A percentile compares a stretch with the other conserved stretches of the same genome.
Conservation (phyloP, 768 basidiomycete genomes). For the Lyophyllum shimeji region DNA sequence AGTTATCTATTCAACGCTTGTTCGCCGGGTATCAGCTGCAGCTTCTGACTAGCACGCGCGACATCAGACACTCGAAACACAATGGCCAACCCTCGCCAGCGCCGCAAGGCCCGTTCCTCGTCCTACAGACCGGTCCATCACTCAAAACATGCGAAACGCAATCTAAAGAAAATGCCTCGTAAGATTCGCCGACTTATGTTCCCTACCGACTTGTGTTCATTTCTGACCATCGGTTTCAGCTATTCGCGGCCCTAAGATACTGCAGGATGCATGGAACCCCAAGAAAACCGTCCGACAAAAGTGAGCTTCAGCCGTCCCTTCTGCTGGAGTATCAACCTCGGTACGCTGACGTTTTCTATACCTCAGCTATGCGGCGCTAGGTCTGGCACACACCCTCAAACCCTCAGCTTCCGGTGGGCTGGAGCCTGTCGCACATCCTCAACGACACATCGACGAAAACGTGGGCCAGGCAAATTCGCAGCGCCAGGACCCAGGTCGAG, state of each 20-base stretch:
- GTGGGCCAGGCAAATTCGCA: constrained; percentile 15
- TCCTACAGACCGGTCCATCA: constrained; percentile 73
- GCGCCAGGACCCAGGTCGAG: constrained; percentile 17
- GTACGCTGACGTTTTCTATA: neutral
- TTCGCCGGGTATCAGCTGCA: neutral
- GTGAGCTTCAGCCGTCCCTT: constrained; percentile 42
- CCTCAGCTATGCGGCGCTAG: constrained; percentile 71
- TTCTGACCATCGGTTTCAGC: constrained; percentile 38
- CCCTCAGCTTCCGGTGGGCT: constrained; percentile 69
- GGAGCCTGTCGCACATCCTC: constrained; percentile 39
- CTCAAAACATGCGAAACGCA: constrained; percentile 70
- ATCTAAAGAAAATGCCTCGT: constrained; percentile 79
- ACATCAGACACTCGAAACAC: constrained; percentile 4
- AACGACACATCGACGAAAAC: constrained; percentile 7
- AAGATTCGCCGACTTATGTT: no score
- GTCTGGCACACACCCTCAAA: constrained; percentile 68
- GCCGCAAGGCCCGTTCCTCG: constrained; percentile 80
- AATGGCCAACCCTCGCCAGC: constrained; percentile 96
- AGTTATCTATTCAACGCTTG: neutral
- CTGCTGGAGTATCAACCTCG: neutral
- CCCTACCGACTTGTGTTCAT: no score
- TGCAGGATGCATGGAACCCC: constrained; percentile 88
- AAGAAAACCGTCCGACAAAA: constrained; percentile 90
- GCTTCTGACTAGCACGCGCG: neutral
- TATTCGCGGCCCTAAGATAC: constrained; percentile 75